These are phyloP conservation scores for Venturia effusa DNA, from an alignment of 2,329 filamentous ascomycete species.

Conservation along the genomic window DNA sequence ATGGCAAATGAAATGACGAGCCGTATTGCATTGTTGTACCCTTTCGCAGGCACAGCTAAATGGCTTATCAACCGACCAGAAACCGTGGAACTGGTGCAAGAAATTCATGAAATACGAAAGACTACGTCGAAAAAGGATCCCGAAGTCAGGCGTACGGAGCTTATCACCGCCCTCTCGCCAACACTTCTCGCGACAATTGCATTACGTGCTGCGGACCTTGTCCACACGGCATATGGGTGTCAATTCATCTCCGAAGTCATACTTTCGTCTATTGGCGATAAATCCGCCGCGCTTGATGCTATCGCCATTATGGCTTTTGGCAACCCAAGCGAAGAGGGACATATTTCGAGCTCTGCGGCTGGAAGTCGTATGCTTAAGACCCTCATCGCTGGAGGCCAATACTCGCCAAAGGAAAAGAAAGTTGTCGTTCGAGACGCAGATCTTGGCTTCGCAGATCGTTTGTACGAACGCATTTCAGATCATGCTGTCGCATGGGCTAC, in stretches of 20 bases:
- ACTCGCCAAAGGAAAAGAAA: constrained; percentile 60
- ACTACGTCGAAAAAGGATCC: constrained; percentile 90
- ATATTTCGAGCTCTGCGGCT: constrained; percentile 50
- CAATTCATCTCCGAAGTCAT: constrained; percentile 79
- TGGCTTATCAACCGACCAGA: constrained; percentile 44
- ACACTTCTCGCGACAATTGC: constrained; percentile 65
- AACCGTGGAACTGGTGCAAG: constrained; percentile 60
- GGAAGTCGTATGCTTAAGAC: constrained; percentile 83
- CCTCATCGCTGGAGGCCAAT: constrained; percentile 79
- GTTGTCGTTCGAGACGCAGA: constrained; percentile 63
- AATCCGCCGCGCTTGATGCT: constrained; percentile 59
- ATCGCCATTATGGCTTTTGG: constrained; percentile 37
- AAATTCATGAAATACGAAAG: constrained; percentile 68
- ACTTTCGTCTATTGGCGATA: constrained; percentile 64
- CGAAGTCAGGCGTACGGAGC: constrained; percentile 61
- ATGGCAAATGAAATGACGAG: constrained; percentile 55
- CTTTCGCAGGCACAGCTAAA: constrained; percentile 55
- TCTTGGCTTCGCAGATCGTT: constrained; percentile 65
- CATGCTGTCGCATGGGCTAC: constrained; percentile 75
- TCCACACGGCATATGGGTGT: constrained; percentile 69
- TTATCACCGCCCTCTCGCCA: constrained; percentile 63
- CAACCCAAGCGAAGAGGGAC: constrained; percentile 34
- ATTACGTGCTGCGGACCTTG: constrained; percentile 55
- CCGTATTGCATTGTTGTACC: constrained; percentile 63
- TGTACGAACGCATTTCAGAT: constrained; percentile 74